Conservation (phyloP, 176 grass and related monocot species). For the Oryza coarctata region DNA sequence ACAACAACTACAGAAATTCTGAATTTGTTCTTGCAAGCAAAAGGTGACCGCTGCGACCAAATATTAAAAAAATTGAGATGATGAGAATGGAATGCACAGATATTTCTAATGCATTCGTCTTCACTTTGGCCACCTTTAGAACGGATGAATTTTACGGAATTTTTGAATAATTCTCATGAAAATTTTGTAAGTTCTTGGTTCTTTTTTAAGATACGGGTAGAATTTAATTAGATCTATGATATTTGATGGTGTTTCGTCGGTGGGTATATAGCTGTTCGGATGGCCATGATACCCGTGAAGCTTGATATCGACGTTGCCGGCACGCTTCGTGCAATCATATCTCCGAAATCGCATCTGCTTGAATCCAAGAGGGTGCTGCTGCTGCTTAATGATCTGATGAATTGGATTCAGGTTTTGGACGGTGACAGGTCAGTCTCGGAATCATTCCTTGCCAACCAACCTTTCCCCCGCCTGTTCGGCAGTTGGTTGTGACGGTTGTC, state of each 20-base stretch:
- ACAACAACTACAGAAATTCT: background rate
- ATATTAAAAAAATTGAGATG: background rate
- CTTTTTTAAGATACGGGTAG: background rate
- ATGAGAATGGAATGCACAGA: background rate
- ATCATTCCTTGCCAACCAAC: background rate
- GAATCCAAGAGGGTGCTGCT: background rate
- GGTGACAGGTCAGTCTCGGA: background rate
- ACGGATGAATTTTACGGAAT: background rate
- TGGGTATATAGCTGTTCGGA: background rate
- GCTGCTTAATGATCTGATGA: background rate
- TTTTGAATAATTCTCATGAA: background rate
- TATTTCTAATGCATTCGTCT: background rate
- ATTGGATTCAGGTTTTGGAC: background rate
- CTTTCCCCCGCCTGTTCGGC: background rate
- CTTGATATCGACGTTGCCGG: background rate
- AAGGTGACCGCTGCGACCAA: background rate
- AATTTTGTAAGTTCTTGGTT: background rate
- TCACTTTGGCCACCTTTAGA: background rate
- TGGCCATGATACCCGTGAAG: background rate
- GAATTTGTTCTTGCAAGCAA: background rate
- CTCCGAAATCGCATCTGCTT: background rate
- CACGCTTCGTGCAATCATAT: slow-evolving; percentile 32
- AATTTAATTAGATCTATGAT: background rate
- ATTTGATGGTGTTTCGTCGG: background rate
- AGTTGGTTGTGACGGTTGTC: background rate